Evolutionary conservation across 495 filamentous ascomycete genomes (phyloP), one percentile per base, ranked within the genome.

Genomic region (Aspergillus hancockii): DNA sequence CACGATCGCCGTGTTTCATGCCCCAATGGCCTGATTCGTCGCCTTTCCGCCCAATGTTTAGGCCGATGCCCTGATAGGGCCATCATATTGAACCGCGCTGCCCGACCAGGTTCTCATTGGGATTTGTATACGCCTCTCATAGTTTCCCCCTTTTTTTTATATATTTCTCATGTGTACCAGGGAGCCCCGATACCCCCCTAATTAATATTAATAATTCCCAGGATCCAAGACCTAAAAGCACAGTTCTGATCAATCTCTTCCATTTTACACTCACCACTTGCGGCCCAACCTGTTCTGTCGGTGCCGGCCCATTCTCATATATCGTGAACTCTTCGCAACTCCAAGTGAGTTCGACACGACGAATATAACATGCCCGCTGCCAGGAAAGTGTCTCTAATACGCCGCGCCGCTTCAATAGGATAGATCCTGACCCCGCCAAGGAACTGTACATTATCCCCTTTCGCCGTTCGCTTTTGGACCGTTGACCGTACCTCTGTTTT

Each of bases 51-150:
- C 66, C 66, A 68, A 66, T 57, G 43, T 49, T 32, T 47, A 53
- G 53, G 52, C 55, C 49, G 45, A 56, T 60, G 52, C 55, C 51
- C 65, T 64, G 59, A 67, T 67, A 64, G 65, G 62, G 62, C 65
- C 59, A 59, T 51, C 57, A 59, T 36, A 30, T 49, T 45, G 30
- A 52, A 49, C 60, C 54, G 60, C 63, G 66, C 66, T 68, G 66
- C 63, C 66, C 66, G 55, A 67, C 63, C 55, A 57, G 56, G 49
- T 58, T 52, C 49, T 49, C 58, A 43, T 58, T 60, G 55, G 59
- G 53, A 49, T 36, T 34, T 45, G 46, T 55, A 55, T 60, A 60
- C 54, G 45, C 49, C 49, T 52, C 31, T 55, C 32, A 47, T 46
- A 50, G 36, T 58, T 34, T 38, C 57, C 56, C 57, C 56, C 49